Conservation (phyloP, 768 basidiomycete species). For the Leccinum obscurum region DNA sequence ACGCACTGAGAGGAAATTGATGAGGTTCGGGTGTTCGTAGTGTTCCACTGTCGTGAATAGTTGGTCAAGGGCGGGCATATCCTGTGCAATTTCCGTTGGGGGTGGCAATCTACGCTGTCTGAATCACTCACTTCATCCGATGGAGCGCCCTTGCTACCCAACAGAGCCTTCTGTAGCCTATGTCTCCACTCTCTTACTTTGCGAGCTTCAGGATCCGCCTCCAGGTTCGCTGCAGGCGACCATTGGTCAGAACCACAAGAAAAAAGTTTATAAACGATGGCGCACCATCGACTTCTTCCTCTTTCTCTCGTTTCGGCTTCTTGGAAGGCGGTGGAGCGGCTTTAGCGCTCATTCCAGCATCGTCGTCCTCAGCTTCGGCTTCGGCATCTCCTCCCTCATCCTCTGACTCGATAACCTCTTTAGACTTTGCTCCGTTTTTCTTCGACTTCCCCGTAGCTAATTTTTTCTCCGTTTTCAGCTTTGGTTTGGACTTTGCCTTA, state of each 20-base stretch:
- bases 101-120: slow-evolving; percentile 1
- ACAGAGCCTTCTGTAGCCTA: slow-evolving; percentile 84
- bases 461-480: slow-evolving; percentile 46
- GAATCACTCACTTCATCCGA: slow-evolving; percentile 57
- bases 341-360: slow-evolving; percentile 51
- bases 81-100: slow-evolving; percentile 42
- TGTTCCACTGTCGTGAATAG: slow-evolving; percentile 76
- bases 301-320: slow-evolving; percentile 60
- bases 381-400: slow-evolving; percentile 54
- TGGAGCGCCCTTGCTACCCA: slow-evolving; percentile 63
- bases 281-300: slow-evolving; percentile 62
- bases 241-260: slow-evolving; percentile 5
- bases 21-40: slow-evolving; percentile 69
- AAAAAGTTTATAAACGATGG: slow-evolving; percentile 5
- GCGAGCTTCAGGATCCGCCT: slow-evolving; percentile 58
- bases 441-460: slow-evolving; percentile 35
- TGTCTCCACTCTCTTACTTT: slow-evolving; percentile 93
- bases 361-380: slow-evolving; percentile 47
- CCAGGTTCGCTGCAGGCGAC: slow-evolving; percentile 39
- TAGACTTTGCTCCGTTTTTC: slow-evolving; percentile 63
- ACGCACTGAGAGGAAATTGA: slow-evolving; percentile 66
- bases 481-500: slow-evolving; percentile 44
- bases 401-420: slow-evolving; percentile 65
- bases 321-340: slow-evolving; percentile 63
- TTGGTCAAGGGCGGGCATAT: slow-evolving; percentile 71